Evolutionary conservation across 768 basidiomycete genomes (phyloP).

Genomic region (Leccinum imitatum): DNA sequence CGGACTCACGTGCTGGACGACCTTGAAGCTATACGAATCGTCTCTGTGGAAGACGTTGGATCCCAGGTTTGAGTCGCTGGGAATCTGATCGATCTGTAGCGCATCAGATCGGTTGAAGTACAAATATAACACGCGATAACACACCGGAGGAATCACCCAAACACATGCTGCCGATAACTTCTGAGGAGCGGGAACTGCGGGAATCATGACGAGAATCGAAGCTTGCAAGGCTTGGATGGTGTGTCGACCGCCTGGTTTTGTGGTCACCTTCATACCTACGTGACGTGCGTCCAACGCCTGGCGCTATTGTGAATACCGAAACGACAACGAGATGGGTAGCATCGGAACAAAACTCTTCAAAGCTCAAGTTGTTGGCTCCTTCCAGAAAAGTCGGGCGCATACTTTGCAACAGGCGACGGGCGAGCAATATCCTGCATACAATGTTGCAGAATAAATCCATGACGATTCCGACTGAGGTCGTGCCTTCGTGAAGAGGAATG

Average conservation of each 20-base stretch:
- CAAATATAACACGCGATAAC: constrained; percentile 8
- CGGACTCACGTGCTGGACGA: constrained; percentile 79
- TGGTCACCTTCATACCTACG: constrained; percentile 48
- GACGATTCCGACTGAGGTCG: too few relatives aligned
- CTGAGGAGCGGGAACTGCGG: constrained; percentile 48
- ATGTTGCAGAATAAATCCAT: too few relatives aligned
- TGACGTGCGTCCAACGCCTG: constrained; percentile 47
- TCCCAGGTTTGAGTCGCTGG: constrained; percentile 55
- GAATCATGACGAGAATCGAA: constrained; percentile 51
- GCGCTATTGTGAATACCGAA: constrained; percentile 2
- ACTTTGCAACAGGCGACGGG: constrained; percentile 44
- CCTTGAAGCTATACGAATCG: constrained; percentile 91
- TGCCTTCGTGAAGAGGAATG: too few relatives aligned
- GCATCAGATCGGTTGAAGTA: constrained; percentile 1
- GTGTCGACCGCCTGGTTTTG: constrained; percentile 59
- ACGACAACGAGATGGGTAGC: not conserved
- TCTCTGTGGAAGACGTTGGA: constrained; percentile 99
- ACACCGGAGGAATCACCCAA: constrained; percentile 34
- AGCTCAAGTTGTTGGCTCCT: constrained; percentile 37
- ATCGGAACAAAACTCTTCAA: constrained; percentile 30
- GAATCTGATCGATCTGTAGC: constrained; percentile 17
- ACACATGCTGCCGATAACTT: constrained; percentile 48
- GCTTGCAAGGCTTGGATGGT: constrained; percentile 60
- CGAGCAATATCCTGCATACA: constrained; percentile 41
- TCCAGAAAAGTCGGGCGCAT: constrained; percentile 48